Evolutionary conservation across 148 eudicot species (phyloP).

Genomic region (Diospyros kaki): DNA sequence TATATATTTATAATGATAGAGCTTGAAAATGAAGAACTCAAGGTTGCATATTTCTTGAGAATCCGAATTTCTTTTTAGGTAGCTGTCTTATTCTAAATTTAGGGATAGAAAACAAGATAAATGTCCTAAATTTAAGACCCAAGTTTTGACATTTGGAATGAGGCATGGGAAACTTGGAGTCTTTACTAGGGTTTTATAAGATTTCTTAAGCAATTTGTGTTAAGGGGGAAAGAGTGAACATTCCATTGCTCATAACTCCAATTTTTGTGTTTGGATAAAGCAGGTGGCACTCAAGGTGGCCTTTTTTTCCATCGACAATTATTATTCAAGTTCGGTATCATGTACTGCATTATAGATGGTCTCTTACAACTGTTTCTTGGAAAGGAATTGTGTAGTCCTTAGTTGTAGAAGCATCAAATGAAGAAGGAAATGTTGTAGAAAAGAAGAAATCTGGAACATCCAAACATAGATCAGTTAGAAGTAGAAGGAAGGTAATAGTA

Average conservation of each 20-base stretch:
- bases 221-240: constrained; percentile 2
- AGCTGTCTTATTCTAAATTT: background rate
- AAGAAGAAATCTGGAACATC: constrained; percentile 28
- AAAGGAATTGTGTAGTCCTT: constrained; percentile 25
- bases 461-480: constrained; percentile 35
- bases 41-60: background rate
- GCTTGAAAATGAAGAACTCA: background rate
- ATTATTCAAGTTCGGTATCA: constrained; percentile 39
- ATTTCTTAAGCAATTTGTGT: background rate
- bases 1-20: background rate
- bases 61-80: background rate
- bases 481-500: constrained; percentile 40
- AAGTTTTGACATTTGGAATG: background rate
- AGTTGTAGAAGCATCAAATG: constrained; percentile 28
- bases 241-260: background rate
- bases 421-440: constrained; percentile 29
- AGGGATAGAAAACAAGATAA: background rate
- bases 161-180: background rate
- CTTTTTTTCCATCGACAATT: constrained; percentile 26
- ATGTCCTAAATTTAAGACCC: background rate
- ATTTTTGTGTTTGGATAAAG: constrained; percentile 13
- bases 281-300: constrained; percentile 65
- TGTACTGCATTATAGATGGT: constrained; percentile 32
- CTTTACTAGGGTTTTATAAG: background rate
- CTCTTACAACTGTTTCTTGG: constrained; percentile 43